Evolutionary conservation across 1,284 basidiomycete genomes (phyloP).

Genomic region (Heliocybe sulcata): DNA sequence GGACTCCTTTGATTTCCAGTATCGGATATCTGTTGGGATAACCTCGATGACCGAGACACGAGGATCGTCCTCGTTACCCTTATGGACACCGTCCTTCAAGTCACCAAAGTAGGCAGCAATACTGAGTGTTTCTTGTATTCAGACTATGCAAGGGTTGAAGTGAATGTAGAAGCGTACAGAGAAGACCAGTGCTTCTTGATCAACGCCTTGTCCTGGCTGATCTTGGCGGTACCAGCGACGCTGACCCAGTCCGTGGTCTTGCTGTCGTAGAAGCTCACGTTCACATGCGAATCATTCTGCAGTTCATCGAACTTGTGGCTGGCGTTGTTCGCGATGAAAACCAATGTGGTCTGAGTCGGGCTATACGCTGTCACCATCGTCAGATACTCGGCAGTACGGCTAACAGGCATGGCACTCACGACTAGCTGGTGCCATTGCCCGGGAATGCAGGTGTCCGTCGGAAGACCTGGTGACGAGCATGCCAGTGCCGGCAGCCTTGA

Average conservation of each 20-base stretch:
- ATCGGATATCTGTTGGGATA: slow-evolving; percentile 74
- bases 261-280: slow-evolving; percentile 73
- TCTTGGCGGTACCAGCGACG: slow-evolving; percentile 68
- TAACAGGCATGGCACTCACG: slow-evolving; percentile 33
- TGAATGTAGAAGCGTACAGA: not conserved
- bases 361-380: slow-evolving; percentile 28
- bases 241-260: slow-evolving; percentile 80
- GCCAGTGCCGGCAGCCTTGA: slow-evolving; percentile 57
- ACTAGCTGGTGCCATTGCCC: slow-evolving; percentile 74
- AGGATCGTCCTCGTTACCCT: slow-evolving; percentile 76
- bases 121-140: slow-evolving; percentile 25
- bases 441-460: slow-evolving; percentile 73
- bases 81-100: slow-evolving; percentile 82
- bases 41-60: slow-evolving; percentile 80
- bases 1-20: slow-evolving; percentile 56
- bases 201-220: slow-evolving; percentile 54
- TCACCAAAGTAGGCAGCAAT: slow-evolving; percentile 82
- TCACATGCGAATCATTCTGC: slow-evolving; percentile 69
- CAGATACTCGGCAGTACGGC: not conserved
- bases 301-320: slow-evolving; percentile 77
- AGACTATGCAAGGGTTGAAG: not conserved
- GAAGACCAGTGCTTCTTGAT: slow-evolving; percentile 65
- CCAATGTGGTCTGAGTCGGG: slow-evolving; percentile 43
- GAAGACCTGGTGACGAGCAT: slow-evolving; percentile 79
- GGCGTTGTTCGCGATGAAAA: slow-evolving; percentile 75